A percentile compares a stretch with the other conserved stretches of the same genome.
phyloP scores from a whole-genome alignment of 768 basidiomycete genomes.

The Dioszegia crocea region DNA sequence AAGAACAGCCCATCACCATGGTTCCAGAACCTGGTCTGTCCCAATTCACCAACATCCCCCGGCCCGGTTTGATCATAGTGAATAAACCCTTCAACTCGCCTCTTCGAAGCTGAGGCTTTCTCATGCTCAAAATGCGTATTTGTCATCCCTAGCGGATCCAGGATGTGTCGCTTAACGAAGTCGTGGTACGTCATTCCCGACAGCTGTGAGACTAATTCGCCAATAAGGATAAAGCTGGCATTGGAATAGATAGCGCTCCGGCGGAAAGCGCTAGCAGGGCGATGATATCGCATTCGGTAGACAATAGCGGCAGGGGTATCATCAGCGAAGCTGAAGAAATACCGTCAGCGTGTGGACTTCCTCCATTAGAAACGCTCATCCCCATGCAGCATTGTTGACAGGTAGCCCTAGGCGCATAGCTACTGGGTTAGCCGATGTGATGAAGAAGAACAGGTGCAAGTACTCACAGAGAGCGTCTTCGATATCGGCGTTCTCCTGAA shows the following conservation, averaged over 20 bases:
- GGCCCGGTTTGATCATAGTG: conserved; percentile 8
- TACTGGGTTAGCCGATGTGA: neutral
- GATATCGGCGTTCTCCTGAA: conserved; percentile 29
- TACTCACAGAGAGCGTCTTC: conserved; percentile 36
- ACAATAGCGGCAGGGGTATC: neutral
- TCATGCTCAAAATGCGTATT: conserved; percentile 25
- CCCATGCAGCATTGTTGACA: neutral
- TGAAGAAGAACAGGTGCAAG: neutral
- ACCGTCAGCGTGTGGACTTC: neutral
- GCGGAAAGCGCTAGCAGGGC: conserved; percentile 34
- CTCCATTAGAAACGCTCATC: neutral
- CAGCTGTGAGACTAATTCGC: conserved; percentile 23
- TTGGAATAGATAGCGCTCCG: conserved; percentile 44
- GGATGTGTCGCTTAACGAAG: conserved; percentile 30
- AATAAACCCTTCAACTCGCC: conserved; percentile 18
- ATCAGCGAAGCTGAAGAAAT: neutral
- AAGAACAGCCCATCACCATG: conserved; percentile 15
- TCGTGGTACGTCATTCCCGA: conserved; percentile 17
- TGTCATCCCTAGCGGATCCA: conserved; percentile 34
- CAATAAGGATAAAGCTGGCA: conserved; percentile 22
- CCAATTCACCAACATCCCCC: conserved; percentile 7
- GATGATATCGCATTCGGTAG: conserved; percentile 20
- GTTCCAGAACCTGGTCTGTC: conserved; percentile 21
- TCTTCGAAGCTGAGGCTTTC: conserved; percentile 17
- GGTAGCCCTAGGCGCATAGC: neutral